Base-by-base conservation (phyloP, 805 yeast genomes). In the Debaryomyces castellii region DNA sequence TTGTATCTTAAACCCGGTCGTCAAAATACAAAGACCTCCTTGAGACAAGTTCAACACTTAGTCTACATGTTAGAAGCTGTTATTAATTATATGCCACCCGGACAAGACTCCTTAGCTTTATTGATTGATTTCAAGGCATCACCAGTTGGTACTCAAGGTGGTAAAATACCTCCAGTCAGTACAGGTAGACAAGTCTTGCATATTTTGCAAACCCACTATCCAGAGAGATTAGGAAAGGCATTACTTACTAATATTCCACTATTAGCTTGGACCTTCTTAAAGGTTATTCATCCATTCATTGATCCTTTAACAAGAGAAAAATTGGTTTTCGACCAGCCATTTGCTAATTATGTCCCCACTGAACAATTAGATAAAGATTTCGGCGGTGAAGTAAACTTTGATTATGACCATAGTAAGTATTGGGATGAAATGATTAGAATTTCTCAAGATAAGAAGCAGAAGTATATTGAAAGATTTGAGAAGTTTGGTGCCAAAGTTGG, bases 271-370 rank as follows among this genome's bases (percentile, higher is more conserved):
- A 84, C 96, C 8, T 94, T 94, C 58, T 71, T 94, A 54, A 91
- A 87, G 69, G 71, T 94, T 51, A 91, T 92, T 52, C 89, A 88
- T 57, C 99, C 99, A 4, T 94, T 94, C 64, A 94, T 94, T 52
- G 99, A 94, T 62, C 97, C 99, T 8, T 69, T 89, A 59, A 94
- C 99, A 1, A 78, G 96, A 50, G 97, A 91, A 66, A 94, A 94
- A 69, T 78, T 94, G 51, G 95, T 90, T 3, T 94, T 83, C 62
- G 95, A 89, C 63, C 89, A 90, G 55, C 96, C 97, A 12, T 89
- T 91, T 66, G 77, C 82, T 18, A 73, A 88, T 28, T 92, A 87
- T 58, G 94, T 90, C 11, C 96, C 96, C 1, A 66, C 66, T 22
- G 85, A 81, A 45, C 96, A 90, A 64, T 76, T 94, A 51, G 97